Evolutionary conservation across 208 protist genomes (phyloP), one percentile per base, ranked within the genome.

Genomic region (Acanthamoeba polyphaga): DNA sequence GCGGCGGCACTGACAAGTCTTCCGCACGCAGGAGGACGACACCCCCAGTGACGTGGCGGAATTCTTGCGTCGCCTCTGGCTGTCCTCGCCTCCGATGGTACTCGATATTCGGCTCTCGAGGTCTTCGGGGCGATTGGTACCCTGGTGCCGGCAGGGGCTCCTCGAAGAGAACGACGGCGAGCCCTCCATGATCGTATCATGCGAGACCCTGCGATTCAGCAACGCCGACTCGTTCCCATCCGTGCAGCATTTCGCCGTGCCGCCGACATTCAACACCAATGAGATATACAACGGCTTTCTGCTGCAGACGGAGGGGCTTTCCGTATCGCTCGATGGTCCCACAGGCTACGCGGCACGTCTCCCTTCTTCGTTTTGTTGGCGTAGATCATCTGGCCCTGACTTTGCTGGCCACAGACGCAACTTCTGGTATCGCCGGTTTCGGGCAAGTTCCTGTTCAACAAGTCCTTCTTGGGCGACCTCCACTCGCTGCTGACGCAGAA

Each of bases 241-340:
- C 5, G 60, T 92, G 19, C 43, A 38, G 60, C 32, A 53, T 32
- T 74, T 92, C 27, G 60, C 64, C 4, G 32, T 17, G 12, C 64
- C 85, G 1, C 55, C 55, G 49, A 74, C 55, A 0, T 76, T 92
- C 43, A 74, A 92, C 27, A 29, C 49, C 32, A 53, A 66, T 4
- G 64, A 92, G 46, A 92, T 92, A 1, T 92, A 92, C 64, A 92
- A 92, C 46, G 29, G 60, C 58, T 92, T 72, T 27, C 55, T 32
- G 13, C 60, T 92, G 27, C 76, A 85, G 46, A n/a, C 46, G 76
- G 49, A 60, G 46, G 76, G 24, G 24, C 76, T 85, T 34, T 60
- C 27, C 49, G 17, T 60, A 1, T 3, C 76, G 6, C 34, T 85
- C 27, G 38, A 60, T 43, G 24, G 29, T 82, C 24, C 34, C 43